Conservation (phyloP, 305 asterid genomes). For the Solanum hybrid region DNA sequence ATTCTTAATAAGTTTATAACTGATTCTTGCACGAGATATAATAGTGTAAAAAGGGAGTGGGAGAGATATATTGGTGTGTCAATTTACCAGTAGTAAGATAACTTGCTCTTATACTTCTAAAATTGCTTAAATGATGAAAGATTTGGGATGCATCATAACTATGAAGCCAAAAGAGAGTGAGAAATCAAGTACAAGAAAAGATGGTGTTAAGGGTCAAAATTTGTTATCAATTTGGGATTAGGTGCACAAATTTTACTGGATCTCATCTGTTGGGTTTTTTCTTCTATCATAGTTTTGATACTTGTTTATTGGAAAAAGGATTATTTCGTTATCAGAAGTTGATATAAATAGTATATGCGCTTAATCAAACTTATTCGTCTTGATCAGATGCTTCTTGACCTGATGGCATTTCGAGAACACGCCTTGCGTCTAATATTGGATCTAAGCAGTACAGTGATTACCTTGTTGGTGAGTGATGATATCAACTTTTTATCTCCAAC, state of each 20-base stretch:
- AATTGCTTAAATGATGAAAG: neutral
- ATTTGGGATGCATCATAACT: neutral
- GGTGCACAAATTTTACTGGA: neutral
- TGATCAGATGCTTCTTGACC: constrained; percentile 90
- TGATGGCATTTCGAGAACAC: constrained; percentile 97
- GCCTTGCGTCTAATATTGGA: constrained; percentile 95
- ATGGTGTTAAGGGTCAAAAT: neutral
- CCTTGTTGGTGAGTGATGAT: constrained; percentile 72
- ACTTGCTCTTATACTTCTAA: neutral
- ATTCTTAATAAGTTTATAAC: neutral
- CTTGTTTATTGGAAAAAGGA: neutral
- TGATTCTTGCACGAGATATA: neutral
- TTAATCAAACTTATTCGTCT: constrained; percentile 14
- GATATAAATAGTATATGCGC: neutral
- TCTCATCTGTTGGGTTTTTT: neutral
- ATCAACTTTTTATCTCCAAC: neutral
- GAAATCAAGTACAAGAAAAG: neutral
- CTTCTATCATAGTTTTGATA: neutral
- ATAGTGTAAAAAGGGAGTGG: neutral
- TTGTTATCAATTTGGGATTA: neutral
- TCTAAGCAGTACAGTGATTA: constrained; percentile 95
- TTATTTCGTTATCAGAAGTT: neutral
- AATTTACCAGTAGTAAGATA: neutral
- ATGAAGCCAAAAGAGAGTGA: neutral
- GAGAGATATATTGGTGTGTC: neutral